Evolutionary conservation across 768 basidiomycete species (phyloP).

Genomic region (Basidioascus undulatus): DNA sequence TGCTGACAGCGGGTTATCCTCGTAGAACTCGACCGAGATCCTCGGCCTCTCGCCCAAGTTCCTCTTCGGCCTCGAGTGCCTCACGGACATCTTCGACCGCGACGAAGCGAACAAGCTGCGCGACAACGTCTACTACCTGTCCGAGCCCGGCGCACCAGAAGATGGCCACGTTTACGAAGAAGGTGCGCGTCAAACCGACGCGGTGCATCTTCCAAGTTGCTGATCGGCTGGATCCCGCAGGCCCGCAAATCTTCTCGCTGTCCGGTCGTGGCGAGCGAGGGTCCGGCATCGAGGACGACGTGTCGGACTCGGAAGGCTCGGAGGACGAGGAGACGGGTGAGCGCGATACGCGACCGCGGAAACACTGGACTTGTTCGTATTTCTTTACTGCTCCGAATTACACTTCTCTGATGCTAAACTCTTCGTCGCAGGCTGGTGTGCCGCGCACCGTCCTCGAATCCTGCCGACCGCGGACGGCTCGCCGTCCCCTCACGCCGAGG

Average conservation of each 20-base stretch:
- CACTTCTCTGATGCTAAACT: no score
- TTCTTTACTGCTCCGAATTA: no score
- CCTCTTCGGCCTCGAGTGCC: conserved; percentile 46
- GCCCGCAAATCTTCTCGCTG: conserved; percentile 42
- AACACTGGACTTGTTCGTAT: conserved; percentile 32
- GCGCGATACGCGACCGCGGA: conserved; percentile 14
- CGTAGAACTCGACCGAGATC: conserved; percentile 46
- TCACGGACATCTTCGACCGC: conserved; percentile 42
- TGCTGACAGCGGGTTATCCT: background rate
- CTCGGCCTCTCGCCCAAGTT: conserved; percentile 45
- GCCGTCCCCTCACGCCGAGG: background rate
- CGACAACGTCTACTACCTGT: conserved; percentile 47
- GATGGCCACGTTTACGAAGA: conserved; percentile 22
- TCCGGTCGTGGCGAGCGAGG: conserved; percentile 48
- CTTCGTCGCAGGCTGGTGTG: conserved; percentile 50
- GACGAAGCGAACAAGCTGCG: conserved; percentile 40
- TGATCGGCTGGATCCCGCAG: conserved; percentile 11
- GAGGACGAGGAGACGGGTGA: conserved; percentile 12
- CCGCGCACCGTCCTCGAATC: conserved; percentile 31
- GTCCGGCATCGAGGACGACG: conserved; percentile 18
- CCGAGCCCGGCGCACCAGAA: conserved; percentile 24
- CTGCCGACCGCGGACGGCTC: conserved; percentile 2
- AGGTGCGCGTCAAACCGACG: no score
- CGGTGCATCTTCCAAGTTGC: no score
- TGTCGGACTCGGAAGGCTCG: conserved; percentile 16